Conservation (phyloP, 441 rosid genomes). For the Gossypium davidsonii region DNA sequence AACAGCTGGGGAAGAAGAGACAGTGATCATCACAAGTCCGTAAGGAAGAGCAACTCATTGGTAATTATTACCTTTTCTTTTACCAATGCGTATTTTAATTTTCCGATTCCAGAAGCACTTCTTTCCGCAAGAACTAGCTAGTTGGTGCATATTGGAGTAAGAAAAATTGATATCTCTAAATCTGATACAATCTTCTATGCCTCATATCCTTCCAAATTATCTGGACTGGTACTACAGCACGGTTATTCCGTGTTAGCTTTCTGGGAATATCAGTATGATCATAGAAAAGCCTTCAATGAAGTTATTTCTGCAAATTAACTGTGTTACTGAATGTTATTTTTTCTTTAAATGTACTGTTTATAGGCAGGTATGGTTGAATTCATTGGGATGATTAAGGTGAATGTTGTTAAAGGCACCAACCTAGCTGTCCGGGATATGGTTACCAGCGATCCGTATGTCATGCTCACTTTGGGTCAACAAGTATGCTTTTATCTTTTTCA, state of each 20-base stretch:
- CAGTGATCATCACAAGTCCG: slow-evolving; percentile 38
- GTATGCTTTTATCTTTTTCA: slow-evolving; percentile 37
- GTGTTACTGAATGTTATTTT: slow-evolving; percentile 14
- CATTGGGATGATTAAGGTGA: slow-evolving; percentile 85
- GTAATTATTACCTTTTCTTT: slow-evolving; percentile 36
- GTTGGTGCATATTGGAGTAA: not conserved
- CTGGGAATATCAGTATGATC: not conserved
- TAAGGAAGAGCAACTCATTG: slow-evolving; percentile 61
- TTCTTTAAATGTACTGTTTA: slow-evolving; percentile 26
- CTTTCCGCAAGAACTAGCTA: not conserved
- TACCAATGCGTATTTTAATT: slow-evolving; percentile 22
- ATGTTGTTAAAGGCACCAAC: slow-evolving; percentile 91
- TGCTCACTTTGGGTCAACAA: slow-evolving; percentile 78
- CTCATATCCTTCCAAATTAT: not conserved
- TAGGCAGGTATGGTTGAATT: slow-evolving; percentile 98
- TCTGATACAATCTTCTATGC: not conserved
- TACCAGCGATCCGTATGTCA: slow-evolving; percentile 91
- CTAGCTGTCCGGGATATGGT: slow-evolving; percentile 80
- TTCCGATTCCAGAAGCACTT: slow-evolving; percentile 7
- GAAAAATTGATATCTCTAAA: not conserved
- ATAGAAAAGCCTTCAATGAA: not conserved
- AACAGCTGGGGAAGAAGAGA: slow-evolving; percentile 92
- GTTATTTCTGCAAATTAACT: not conserved
- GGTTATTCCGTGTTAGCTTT: not conserved
- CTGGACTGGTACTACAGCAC: not conserved